Percentiles rank a stretch among this genome's conserved stretches.
These are phyloP conservation scores for Rhododendron griersonianum DNA, from an alignment of 148 eudicot genomes.

Conservation along the genomic window DNA sequence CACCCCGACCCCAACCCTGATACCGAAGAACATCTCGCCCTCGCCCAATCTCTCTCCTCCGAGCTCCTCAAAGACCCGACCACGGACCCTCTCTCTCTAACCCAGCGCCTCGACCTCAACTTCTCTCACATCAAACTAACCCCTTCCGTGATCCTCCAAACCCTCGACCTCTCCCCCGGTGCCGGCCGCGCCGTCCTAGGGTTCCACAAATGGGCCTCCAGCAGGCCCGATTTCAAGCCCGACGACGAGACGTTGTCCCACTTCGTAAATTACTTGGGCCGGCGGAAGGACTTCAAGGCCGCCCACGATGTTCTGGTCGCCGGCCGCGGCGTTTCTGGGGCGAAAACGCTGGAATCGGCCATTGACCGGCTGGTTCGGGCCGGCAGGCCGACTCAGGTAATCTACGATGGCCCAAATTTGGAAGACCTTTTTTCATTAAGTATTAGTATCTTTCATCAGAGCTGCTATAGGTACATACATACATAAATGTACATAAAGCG, in stretches of 20 bases:
- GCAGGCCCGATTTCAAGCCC: constrained; percentile 30
- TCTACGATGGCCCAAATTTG: constrained; percentile 4
- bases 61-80: constrained; percentile 47
- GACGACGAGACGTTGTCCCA: constrained; percentile 46
- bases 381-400: constrained; percentile 29
- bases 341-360: constrained; percentile 28
- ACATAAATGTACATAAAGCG: no score
- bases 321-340: constrained; percentile 39
- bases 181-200: constrained; percentile 58
- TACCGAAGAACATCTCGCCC: not conserved
- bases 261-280: constrained; percentile 68
- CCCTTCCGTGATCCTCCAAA: constrained; percentile 36
- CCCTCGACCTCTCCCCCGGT: constrained; percentile 45
- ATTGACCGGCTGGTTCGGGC: constrained; percentile 67
- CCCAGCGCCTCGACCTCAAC: constrained; percentile 58
- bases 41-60: constrained; percentile 45
- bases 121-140: constrained; percentile 60
- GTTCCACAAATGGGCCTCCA: constrained; percentile 57
- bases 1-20: not conserved
- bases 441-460: no score
- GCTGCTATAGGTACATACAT: no score
- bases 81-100: constrained; percentile 32
- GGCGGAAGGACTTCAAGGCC: constrained; percentile 76
- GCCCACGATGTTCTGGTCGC: constrained; percentile 40
- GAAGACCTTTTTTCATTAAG: not conserved